A percentile compares a stretch with the other conserved stretches of the same genome.
These are phyloP conservation scores for Breviolum minutum DNA, from an alignment of 73 alveolate species.

Conservation along the genomic window DNA sequence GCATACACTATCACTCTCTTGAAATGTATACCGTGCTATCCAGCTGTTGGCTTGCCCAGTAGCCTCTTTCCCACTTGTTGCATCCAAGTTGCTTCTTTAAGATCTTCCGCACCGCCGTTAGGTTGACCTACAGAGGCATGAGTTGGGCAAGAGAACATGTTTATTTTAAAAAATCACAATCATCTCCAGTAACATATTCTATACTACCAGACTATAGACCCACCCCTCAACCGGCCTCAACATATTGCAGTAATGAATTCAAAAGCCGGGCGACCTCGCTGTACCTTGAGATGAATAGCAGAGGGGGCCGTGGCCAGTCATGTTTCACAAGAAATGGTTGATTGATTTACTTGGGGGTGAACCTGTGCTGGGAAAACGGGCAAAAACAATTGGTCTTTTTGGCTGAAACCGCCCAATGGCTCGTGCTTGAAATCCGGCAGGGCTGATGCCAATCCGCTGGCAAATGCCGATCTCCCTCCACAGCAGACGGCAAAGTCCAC, in stretches of 20 bases:
- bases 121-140: constrained; percentile 49
- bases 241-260: constrained; percentile 74
- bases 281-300: not conserved
- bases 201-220: not conserved
- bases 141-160: not conserved
- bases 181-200: not conserved
- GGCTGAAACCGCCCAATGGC: constrained; percentile 15
- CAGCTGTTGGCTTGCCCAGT: not conserved
- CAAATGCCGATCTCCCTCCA: constrained; percentile 26
- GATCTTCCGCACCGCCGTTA: constrained; percentile 94
- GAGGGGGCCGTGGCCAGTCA: not conserved
- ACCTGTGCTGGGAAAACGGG: too few species aligned
- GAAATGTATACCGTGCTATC: not conserved
- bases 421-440: constrained; percentile 24
- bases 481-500: constrained; percentile 12
- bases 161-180: not conserved
- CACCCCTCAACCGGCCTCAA: constrained; percentile 28
- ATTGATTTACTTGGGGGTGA: too few species aligned
- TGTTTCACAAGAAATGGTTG: too few species aligned
- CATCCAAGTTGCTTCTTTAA: constrained; percentile 51
- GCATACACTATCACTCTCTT: not conserved
- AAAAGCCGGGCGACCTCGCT: constrained; percentile 84
- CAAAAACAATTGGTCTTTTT: not conserved
- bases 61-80: not conserved
- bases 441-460: not conserved